Evolutionary conservation across 2,329 filamentous ascomycete species (phyloP).

Genomic region (Eurotiales sp.): DNA sequence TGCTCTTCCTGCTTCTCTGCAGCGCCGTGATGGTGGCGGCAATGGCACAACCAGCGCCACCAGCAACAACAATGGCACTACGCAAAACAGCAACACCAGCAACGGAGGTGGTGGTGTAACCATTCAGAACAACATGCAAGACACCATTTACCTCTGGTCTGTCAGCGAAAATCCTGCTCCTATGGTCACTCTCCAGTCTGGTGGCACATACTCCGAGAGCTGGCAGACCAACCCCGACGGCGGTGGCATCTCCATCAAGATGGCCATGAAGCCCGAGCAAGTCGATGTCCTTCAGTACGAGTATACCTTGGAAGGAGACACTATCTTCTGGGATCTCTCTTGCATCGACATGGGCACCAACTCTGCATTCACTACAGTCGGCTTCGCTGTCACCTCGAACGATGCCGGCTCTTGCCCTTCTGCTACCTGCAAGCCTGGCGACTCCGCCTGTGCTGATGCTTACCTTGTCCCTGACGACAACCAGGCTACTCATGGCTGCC

Average conservation of each 20-base stretch:
- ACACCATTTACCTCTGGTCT: conserved; percentile 40
- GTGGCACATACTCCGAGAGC: conserved; percentile 32
- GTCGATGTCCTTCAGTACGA: conserved; percentile 41
- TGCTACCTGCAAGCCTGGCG: conserved; percentile 35
- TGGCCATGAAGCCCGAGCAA: conserved; percentile 30
- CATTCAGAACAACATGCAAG: conserved; percentile 37
- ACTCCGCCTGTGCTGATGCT: conserved; percentile 32
- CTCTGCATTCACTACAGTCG: conserved; percentile 32
- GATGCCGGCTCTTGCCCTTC: conserved; percentile 29
- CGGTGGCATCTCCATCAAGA: conserved; percentile 42
- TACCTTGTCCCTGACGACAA: conserved; percentile 40
- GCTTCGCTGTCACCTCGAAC: conserved; percentile 33
- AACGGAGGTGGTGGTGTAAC: conserved; percentile 24
- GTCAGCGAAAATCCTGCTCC: conserved; percentile 30
- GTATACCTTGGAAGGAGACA: conserved; percentile 32
- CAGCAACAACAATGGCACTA: conserved; percentile 23
- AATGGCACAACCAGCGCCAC: conserved; percentile 25
- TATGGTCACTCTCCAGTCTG: conserved; percentile 33
- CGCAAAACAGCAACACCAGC: conserved; percentile 19
- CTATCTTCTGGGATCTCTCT: conserved; percentile 39
- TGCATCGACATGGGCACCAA: conserved; percentile 32
- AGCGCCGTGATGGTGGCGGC: conserved; percentile 12
- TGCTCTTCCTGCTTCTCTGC: conserved; percentile 11
- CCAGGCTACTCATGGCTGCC: conserved; percentile 41
- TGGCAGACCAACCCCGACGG: conserved; percentile 35